Conservation (phyloP, 2,329 filamentous ascomycete species). For the Neofusicoccum cordaticola region DNA sequence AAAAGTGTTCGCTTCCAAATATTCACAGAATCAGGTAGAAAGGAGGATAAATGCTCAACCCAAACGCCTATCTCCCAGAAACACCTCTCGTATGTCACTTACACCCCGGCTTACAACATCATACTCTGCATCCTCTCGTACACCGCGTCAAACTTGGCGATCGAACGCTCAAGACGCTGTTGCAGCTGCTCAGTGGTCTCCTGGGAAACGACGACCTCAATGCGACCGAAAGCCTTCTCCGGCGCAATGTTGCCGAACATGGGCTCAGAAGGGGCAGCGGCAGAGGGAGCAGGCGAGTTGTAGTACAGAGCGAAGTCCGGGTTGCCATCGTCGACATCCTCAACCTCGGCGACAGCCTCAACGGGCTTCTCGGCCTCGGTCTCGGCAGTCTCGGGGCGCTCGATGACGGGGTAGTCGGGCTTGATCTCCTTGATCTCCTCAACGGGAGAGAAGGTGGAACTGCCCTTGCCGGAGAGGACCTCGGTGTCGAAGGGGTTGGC, state of each 20-base stretch:
- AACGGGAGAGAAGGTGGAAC: constrained; percentile 29
- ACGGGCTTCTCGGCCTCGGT: constrained; percentile 26
- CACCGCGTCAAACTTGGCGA: constrained; percentile 32
- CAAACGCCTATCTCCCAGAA: not conserved
- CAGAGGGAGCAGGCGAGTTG: constrained; percentile 34
- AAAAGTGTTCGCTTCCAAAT: constrained; percentile 13
- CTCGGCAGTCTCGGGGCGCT: constrained; percentile 37
- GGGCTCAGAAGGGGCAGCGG: constrained; percentile 31
- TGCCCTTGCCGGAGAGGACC: constrained; percentile 67
- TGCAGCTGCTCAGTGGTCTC: constrained; percentile 32
- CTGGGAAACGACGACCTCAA: constrained; percentile 61
- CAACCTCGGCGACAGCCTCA: constrained; percentile 37
- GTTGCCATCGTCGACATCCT: constrained; percentile 64
- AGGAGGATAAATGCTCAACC: not conserved
- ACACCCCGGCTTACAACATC: constrained; percentile 27
- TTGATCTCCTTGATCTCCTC: constrained; percentile 44
- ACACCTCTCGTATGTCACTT: not conserved
- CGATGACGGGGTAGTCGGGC: constrained; percentile 49
- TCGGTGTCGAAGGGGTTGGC: constrained; percentile 57
- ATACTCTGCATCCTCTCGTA: constrained; percentile 33
- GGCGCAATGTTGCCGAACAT: constrained; percentile 41
- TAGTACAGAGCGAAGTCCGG: constrained; percentile 62
- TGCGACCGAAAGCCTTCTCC: constrained; percentile 64
- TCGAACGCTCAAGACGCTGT: constrained; percentile 34
- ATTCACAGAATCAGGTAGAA: constrained; percentile 10